A percentile compares a stretch with the other conserved stretches of the same genome.
Evolutionary conservation across 257 asterid genomes (phyloP).

Genomic region (Solanum medicagineum): DNA sequence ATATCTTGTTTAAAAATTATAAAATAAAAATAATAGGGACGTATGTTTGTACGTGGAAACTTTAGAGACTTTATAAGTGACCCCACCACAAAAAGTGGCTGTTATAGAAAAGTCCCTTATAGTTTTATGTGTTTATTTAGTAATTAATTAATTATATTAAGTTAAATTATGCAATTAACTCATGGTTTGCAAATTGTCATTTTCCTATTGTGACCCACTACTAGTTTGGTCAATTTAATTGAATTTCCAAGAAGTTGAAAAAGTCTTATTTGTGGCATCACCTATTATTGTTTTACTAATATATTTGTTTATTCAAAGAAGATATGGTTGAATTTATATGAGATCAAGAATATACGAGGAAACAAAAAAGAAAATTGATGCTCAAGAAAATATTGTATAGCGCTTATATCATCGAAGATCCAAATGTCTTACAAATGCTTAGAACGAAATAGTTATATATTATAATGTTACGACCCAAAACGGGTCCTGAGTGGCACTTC

Average conservation of each 20-base stretch:
- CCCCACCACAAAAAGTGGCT: background rate
- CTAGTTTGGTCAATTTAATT: background rate
- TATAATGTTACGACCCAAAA: no score
- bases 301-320: background rate
- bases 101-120: slow-evolving; percentile 16
- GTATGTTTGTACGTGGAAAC: slow-evolving; percentile 30
- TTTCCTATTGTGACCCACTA: background rate
- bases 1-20: background rate
- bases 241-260: background rate
- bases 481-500: no score
- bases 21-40: background rate
- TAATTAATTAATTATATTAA: background rate
- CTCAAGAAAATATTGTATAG: no score
- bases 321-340: no score
- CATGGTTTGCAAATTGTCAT: background rate
- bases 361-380: no score
- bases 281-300: background rate
- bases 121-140: background rate
- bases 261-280: background rate
- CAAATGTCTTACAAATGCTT: no score
- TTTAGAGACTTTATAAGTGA: background rate
- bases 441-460: no score
- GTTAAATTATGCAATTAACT: background rate
- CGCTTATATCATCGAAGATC: no score
- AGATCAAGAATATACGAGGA: no score